Conservation (phyloP, 1,284 basidiomycete genomes). For the Heterobasidion annosum region DNA sequence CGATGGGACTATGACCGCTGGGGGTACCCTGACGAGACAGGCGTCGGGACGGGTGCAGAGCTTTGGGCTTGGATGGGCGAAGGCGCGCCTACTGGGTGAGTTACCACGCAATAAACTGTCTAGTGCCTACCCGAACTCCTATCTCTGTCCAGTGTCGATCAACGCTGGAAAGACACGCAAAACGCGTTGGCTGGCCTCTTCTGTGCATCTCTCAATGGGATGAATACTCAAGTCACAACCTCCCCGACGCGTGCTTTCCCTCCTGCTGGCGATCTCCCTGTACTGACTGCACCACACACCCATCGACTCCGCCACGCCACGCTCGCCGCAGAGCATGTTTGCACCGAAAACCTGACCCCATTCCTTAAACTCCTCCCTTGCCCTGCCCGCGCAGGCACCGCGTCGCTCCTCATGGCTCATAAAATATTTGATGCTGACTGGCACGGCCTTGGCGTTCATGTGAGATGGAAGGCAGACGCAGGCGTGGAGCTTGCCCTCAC, state of each 20-base stretch:
- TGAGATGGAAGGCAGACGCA: slow-evolving; percentile 41
- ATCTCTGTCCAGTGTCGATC: slow-evolving; percentile 42
- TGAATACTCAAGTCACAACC: slow-evolving; percentile 66
- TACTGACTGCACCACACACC: slow-evolving; percentile 28
- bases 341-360: slow-evolving; percentile 95
- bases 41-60: slow-evolving; percentile 81
- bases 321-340: slow-evolving; percentile 78
- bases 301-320: slow-evolving; percentile 68
- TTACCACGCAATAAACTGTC: slow-evolving; percentile 4
- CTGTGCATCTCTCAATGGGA: slow-evolving; percentile 82
- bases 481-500: slow-evolving; percentile 64
- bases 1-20: slow-evolving; percentile 87
- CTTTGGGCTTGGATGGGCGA: slow-evolving; percentile 85
- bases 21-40: slow-evolving; percentile 71
- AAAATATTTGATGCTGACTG: slow-evolving; percentile 81
- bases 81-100: slow-evolving; percentile 40
- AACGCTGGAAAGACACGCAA: slow-evolving; percentile 78
- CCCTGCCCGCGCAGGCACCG: slow-evolving; percentile 87
- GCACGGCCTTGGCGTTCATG: slow-evolving; percentile 81
- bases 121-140: neutral
- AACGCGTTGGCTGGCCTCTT: slow-evolving; percentile 90
- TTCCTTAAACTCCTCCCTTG: slow-evolving; percentile 94
- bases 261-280: slow-evolving; percentile 48
- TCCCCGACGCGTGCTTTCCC: slow-evolving; percentile 50
- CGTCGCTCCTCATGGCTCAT: slow-evolving; percentile 79